Base-by-base conservation (phyloP, 1,284 basidiomycete species). In the Sporisorium scitamineum region DNA sequence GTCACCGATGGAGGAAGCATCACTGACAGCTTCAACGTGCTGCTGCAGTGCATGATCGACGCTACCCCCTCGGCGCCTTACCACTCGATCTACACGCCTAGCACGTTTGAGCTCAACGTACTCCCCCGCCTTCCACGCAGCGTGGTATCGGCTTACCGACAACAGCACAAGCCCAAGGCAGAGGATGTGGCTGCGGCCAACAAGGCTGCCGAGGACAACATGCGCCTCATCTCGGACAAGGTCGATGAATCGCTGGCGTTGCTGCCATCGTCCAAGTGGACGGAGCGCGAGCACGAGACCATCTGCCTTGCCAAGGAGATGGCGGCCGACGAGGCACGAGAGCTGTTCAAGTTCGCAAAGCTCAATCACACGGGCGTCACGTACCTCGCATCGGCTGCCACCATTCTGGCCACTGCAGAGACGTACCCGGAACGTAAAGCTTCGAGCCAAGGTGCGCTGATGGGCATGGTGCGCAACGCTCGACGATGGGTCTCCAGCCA, bases 401-500 rank as follows among this genome's bases (percentile, higher is more conserved):
- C 65, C 3, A 59, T 73, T 24, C 55, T 73, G 27, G 57, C 64
- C 2, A 64, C 64, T 0, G 61, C 61, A 34, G 64, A 67, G 56
- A 62, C 62, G 29, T 76, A 47, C 39, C 67, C 67, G 4, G 67
- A 63, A n/a, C 62, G 69, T 22, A 72, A 61, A 11, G 53, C 54
- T 8, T 24, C 53, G 7, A 65, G 64, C 26, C 22, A 32, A 2
- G 73, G 73, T n/a, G 73, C 73, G 14, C 22, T 76, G 27, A 57
- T 76, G 57, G 73, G 73, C 8, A 72, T 76, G 62, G 70, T 70
- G 7, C 62, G 73, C 55, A 76, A 76, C 20, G 63, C 64, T 9
- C 45, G 73, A 53, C 42, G 73, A 51, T 76, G 73, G 73, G 20
- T 76, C 1, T 42, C 41, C 13, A 42, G 58, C 41, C 41, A 47